Conservation (phyloP, 345 rosid genomes). For the Rhizophora apiculata region DNA sequence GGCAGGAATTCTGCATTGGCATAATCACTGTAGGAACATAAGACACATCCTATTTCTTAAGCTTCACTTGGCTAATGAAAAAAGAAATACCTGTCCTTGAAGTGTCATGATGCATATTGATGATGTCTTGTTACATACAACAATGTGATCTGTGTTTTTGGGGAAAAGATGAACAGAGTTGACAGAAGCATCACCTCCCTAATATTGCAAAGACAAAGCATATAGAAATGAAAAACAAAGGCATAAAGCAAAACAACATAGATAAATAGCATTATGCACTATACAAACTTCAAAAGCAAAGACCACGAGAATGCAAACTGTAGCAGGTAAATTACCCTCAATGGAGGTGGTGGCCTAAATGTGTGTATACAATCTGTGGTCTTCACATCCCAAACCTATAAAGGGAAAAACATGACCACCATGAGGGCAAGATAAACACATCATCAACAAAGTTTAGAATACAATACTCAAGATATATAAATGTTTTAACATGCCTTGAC, state of each 20-base stretch:
- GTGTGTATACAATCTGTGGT: constrained; percentile 93
- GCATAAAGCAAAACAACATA: background rate
- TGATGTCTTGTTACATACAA: constrained; percentile 93
- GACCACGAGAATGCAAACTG: background rate
- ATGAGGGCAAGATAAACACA: constrained; percentile 4
- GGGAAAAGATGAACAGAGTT: constrained; percentile 94
- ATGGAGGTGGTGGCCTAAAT: constrained; percentile 89
- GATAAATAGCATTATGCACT: background rate
- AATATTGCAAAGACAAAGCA: constrained; percentile 19
- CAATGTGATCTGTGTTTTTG: constrained; percentile 76
- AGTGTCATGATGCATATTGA: constrained; percentile 91
- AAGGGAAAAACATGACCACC: constrained; percentile 2
- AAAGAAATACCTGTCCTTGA: constrained; percentile 79
- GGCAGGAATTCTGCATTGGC: no score
- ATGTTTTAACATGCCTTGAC: constrained; percentile 51
- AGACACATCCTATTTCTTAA: background rate
- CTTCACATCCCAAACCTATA: constrained; percentile 94
- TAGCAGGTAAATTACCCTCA: constrained; percentile 52
- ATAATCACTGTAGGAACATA: no score
- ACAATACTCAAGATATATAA: background rate
- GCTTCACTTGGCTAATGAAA: background rate
- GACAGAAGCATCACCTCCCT: constrained; percentile 99
- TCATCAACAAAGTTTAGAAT: background rate
- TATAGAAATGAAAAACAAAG: background rate
- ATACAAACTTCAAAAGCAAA: constrained; percentile 1